Percentiles rank a stretch among this genome's conserved stretches.
Conservation (phyloP, 495 filamentous ascomycete genomes). For the Xylaria palmicola region DNA sequence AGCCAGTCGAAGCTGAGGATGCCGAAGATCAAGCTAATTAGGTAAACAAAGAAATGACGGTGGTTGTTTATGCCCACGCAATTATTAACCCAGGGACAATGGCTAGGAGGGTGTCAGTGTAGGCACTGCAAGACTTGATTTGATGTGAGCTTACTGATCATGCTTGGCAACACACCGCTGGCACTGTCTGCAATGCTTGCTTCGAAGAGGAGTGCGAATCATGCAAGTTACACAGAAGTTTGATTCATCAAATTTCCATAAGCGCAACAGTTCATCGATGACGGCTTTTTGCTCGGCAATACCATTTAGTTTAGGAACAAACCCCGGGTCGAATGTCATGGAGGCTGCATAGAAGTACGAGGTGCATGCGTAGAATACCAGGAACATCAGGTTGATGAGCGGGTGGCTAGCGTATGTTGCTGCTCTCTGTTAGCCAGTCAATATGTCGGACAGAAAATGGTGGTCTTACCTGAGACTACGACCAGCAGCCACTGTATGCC, state of each 20-base stretch:
- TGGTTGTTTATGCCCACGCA: slow-evolving; percentile 94
- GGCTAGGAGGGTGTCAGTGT: slow-evolving; percentile 58
- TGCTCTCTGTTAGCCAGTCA: slow-evolving; percentile 31
- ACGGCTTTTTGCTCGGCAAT: slow-evolving; percentile 82
- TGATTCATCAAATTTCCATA: slow-evolving; percentile 88
- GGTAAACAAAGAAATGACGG: slow-evolving; percentile 89
- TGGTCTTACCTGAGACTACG: slow-evolving; percentile 58
- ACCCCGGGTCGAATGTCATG: slow-evolving; percentile 89
- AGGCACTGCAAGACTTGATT: not conserved
- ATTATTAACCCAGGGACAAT: slow-evolving; percentile 97
- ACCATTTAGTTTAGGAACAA: slow-evolving; percentile 87
- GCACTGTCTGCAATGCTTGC: slow-evolving; percentile 92
- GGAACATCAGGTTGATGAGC: slow-evolving; percentile 74
- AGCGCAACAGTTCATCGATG: slow-evolving; percentile 76
- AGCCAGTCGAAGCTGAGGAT: slow-evolving; percentile 61
- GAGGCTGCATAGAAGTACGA: slow-evolving; percentile 81
- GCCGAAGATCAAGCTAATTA: slow-evolving; percentile 71
- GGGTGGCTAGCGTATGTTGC: slow-evolving; percentile 63
- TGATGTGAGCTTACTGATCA: slow-evolving; percentile 74
- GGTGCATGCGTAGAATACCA: slow-evolving; percentile 60
- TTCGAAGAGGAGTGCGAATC: slow-evolving; percentile 84
- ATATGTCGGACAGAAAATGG: not conserved
- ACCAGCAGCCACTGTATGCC: slow-evolving; percentile 69
- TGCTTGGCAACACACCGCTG: slow-evolving; percentile 92
- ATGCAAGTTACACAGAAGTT: slow-evolving; percentile 95